Percentiles rank a stretch among this genome's conserved stretches.
Evolutionary conservation across 768 basidiomycete genomes (phyloP).

Genomic region (Sporobolomyces pararoseus): DNA sequence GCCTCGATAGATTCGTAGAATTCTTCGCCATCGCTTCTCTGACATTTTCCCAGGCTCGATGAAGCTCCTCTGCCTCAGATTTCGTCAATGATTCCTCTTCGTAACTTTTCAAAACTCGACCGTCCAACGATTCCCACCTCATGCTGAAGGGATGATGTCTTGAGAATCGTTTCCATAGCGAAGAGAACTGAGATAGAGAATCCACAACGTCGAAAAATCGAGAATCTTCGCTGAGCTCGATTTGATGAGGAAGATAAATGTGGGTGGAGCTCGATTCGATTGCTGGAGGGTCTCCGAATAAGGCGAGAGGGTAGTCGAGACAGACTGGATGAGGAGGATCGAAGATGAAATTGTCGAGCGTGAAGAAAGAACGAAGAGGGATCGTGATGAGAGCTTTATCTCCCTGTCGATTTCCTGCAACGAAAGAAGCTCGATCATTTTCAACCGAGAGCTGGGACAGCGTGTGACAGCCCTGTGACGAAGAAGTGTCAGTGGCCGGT

Average conservation of each 20-base stretch:
- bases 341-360: neutral
- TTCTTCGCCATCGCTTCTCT: too few species aligned
- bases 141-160: neutral
- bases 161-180: too few species aligned
- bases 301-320: constrained; percentile 7
- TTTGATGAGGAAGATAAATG: constrained; percentile 7
- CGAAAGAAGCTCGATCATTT: constrained; percentile 19
- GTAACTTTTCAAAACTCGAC: neutral
- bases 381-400: neutral
- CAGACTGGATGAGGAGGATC: constrained; percentile 15
- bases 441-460: constrained; percentile 30
- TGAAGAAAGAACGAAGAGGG: neutral
- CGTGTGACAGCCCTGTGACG: neutral
- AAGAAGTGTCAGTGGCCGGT: neutral
- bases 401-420: neutral
- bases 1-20: too few species aligned
- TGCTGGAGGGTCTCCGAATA: neutral
- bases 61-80: too few species aligned
- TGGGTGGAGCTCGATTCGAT: constrained; percentile 26
- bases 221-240: too few species aligned
- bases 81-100: neutral
- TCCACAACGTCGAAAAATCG: too few species aligned
- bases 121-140: constrained; percentile 21
- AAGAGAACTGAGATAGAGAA: too few species aligned
- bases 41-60: too few species aligned